Base-by-base conservation (phyloP, 495 filamentous ascomycete species). In the Aspergillus funiculosus region DNA sequence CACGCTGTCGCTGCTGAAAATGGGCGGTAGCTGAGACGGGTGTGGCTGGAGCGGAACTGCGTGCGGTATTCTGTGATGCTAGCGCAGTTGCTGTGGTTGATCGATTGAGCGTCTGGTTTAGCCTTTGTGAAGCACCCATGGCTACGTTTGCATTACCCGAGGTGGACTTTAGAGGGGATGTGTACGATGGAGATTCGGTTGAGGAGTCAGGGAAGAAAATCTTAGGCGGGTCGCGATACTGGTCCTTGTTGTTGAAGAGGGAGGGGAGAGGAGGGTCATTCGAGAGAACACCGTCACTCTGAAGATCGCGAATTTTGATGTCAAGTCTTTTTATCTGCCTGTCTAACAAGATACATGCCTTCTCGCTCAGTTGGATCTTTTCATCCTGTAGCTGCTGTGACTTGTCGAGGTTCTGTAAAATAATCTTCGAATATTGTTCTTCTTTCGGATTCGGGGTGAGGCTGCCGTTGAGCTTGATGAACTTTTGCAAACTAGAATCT, bases 271-370 rank as follows among this genome's bases (percentile, higher is more conserved):
- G 76, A 36, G 83, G 83, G 53, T 95, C 89, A 22, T 76, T 77
- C 15, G 78, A 68, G 62, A 97, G 85, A 37, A 89, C 78, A 54
- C 80, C 81, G 47, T 90, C 83, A 51, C 85, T 87, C 58, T 83
- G 78, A 21, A 97, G 73, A 52, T 83, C 78, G 36, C 88, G 87
- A 58, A 98, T 85, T 56, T 91, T 88, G 46, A 82, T 63, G 60
- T 98, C 94, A 38, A 98, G 75, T 35, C 83, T 80, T 52, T 86
- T 87, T 58, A 91, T 77, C 57, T 97, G 89, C 24, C 92, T 88
- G 64, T 97, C 92, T 40, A 95, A 72, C 49, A 89, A 73, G 14
- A 77, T 68, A 48, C 83, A 77, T 6, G 88, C 81, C 59, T 92
- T 94, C 40, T 87, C 80, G 22, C 79, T 80, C 29, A 97, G 70